Evolutionary conservation across 768 basidiomycete genomes (phyloP), one percentile per base, ranked within the genome.

Genomic region (Lepiota brunneoincarnata): DNA sequence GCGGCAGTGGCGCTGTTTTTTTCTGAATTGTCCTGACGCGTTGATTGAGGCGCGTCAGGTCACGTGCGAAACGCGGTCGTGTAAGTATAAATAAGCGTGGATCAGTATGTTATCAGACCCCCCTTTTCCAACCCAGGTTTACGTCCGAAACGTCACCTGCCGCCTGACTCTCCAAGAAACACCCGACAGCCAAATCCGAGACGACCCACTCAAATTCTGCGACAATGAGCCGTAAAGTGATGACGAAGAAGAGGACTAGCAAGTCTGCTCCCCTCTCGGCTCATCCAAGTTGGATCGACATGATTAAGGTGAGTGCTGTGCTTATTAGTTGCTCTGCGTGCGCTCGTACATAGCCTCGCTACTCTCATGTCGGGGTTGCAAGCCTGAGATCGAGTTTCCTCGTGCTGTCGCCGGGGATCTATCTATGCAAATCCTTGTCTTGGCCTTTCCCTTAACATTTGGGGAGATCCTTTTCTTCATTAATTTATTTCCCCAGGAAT

Each of bases 241-340:
- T 76, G 42, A 56, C 64, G 26, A 81, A 76, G 72, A 84, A 82
- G 66, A 64, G 75, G 49, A 67, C 75, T 43, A 61, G 59, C 23
- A 68, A 78, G 66, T 83, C 79, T 70, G 61, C 72, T 34, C 67
- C 75, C 6, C 56, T 53, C 17, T 61, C 74, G 44, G 67, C 78
- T 38, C 84, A 86, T 61, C 84, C 85, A 11, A 67, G 78, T 54
- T 87, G 84, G 83, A 69, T 79, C 43, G 83, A 90, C 51, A 91
- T 91, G 88, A 89, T 91, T 69, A 89, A 89, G 78, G 88, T 87
- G 62, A 66, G 76, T 58, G 47, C 31, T 41, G 44, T 42, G 57
- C 46, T 65, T 49, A 42, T 46, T n/a, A 12, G 18, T 31, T 46
- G 28, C 31, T n/a, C 11, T 35, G 17, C 49, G 40, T 49, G 24